phyloP scores from a whole-genome alignment of 495 filamentous ascomycete genomes.

The Talaromyces liani region DNA sequence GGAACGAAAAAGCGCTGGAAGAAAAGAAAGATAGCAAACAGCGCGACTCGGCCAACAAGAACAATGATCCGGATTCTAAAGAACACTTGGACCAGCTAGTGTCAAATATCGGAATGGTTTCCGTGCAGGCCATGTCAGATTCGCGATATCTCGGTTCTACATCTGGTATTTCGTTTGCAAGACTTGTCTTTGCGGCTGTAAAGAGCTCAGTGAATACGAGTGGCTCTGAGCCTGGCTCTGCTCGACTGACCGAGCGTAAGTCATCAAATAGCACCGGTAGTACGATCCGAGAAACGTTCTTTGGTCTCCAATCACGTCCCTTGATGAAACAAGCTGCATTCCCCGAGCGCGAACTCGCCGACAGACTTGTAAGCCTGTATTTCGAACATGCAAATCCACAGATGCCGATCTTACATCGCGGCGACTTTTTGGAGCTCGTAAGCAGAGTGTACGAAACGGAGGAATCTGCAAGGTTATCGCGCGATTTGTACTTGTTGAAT shows the following conservation, averaged over 20 bases:
- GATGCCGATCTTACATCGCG: slow-evolving; percentile 82
- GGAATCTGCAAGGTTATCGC: slow-evolving; percentile 61
- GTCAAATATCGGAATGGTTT: slow-evolving; percentile 67
- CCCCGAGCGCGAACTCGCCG: slow-evolving; percentile 64
- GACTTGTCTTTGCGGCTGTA: slow-evolving; percentile 90
- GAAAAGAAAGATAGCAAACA: slow-evolving; percentile 17
- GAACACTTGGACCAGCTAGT: slow-evolving; percentile 67
- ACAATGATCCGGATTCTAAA: slow-evolving; percentile 33
- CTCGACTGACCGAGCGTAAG: slow-evolving; percentile 39
- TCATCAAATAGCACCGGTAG: slow-evolving; percentile 48
- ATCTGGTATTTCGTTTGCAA: slow-evolving; percentile 88
- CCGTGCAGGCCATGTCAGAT: slow-evolving; percentile 67
- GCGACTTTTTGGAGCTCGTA: slow-evolving; percentile 79
- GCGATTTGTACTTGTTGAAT: slow-evolving; percentile 86
- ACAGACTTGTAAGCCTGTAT: slow-evolving; percentile 70
- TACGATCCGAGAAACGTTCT: slow-evolving; percentile 90
- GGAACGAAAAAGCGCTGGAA: slow-evolving; percentile 20
- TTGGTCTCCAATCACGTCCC: slow-evolving; percentile 84
- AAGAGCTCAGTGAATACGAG: slow-evolving; percentile 65
- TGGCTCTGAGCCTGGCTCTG: slow-evolving; percentile 49
- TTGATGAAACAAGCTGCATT: slow-evolving; percentile 81
- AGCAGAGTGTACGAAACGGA: slow-evolving; percentile 67
- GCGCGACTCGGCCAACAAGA: slow-evolving; percentile 15
- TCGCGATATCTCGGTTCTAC: slow-evolving; percentile 77
- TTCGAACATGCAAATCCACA: slow-evolving; percentile 96